These are phyloP conservation scores for Coprinellus aureogranulatus DNA, from an alignment of 768 basidiomycete species.

Conservation along the genomic window DNA sequence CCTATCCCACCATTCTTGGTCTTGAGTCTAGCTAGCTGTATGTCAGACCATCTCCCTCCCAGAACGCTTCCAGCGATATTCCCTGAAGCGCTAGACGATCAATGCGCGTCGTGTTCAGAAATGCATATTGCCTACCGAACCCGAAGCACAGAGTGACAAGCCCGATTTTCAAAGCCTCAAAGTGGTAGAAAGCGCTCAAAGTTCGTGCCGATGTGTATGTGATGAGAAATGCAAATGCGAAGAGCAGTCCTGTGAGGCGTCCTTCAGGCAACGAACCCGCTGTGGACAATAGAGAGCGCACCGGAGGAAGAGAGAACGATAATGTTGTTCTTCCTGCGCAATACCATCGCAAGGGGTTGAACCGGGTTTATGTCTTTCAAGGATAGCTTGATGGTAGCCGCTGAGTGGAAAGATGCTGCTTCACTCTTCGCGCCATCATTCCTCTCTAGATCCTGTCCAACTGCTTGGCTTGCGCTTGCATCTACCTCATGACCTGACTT, in stretches of 20 bases:
- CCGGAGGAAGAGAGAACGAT: conserved; percentile 65
- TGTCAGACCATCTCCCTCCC: conserved; percentile 47
- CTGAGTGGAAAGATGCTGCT: too few species aligned
- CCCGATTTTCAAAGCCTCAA: conserved; percentile 68
- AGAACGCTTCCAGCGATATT: conserved; percentile 40
- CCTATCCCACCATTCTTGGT: conserved; percentile 38
- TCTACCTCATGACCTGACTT: too few species aligned
- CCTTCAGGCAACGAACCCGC: not conserved
- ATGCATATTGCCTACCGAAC: conserved; percentile 40
- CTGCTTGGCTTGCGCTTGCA: too few species aligned
- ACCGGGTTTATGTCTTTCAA: conserved; percentile 75
- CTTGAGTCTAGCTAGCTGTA: conserved; percentile 34
- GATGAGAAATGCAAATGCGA: conserved; percentile 68
- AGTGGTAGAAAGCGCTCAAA: conserved; percentile 59
- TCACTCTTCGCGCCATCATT: too few species aligned
- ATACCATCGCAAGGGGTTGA: conserved; percentile 54
- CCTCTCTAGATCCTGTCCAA: conserved; percentile 27
- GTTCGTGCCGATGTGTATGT: conserved; percentile 75
- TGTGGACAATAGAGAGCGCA: conserved; percentile 22
- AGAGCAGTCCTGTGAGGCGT: conserved; percentile 55
- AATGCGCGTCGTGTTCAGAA: not conserved
- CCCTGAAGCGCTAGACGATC: conserved; percentile 26
- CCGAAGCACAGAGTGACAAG: conserved; percentile 77
- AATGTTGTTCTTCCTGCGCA: conserved; percentile 66
- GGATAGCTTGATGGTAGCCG: conserved; percentile 55